Percentiles rank a stretch among this genome's conserved stretches.
phyloP scores from a whole-genome alignment of 2,329 filamentous ascomycete genomes.

The Curvularia sp. region DNA sequence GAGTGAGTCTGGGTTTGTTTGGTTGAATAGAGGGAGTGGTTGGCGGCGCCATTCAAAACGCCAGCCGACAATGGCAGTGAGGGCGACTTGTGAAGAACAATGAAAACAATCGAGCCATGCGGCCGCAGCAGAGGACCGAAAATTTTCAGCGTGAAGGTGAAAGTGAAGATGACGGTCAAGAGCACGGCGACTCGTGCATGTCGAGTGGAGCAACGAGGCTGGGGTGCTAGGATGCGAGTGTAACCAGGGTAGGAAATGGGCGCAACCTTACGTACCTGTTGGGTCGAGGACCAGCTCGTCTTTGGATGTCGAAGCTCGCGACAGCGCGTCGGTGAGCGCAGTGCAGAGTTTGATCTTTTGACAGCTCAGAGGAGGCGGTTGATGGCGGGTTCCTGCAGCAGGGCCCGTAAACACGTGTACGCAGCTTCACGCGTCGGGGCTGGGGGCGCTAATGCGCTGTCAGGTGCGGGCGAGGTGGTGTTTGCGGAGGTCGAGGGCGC shows the following conservation, averaged over 20 bases:
- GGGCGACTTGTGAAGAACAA: constrained; percentile 13
- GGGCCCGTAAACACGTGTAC: constrained; percentile 36
- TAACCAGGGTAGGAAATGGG: constrained; percentile 16
- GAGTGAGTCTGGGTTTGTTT: constrained; percentile 11
- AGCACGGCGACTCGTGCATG: constrained; percentile 9
- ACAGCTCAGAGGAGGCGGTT: constrained; percentile 19
- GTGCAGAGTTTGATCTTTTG: constrained; percentile 17
- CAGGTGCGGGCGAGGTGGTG: constrained; percentile 12
- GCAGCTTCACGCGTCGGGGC: constrained; percentile 37
- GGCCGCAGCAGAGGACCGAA: neutral
- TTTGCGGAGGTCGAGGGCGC: constrained; percentile 16
- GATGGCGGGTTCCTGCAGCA: constrained; percentile 21
- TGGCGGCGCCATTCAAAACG: neutral
- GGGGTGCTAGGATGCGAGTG: constrained; percentile 11
- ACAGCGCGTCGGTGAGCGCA: neutral
- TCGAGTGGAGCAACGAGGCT: constrained; percentile 6
- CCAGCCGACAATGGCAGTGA: constrained; percentile 3
- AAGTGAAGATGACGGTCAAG: constrained; percentile 12
- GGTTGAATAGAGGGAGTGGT: constrained; percentile 1
- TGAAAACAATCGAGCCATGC: constrained; percentile 5
- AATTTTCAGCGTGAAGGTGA: constrained; percentile 12
- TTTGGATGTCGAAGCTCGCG: neutral
- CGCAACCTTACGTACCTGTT: constrained; percentile 18
- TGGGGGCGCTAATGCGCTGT: constrained; percentile 19
- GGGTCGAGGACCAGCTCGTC: constrained; percentile 6